These are phyloP conservation scores for Acrodontium crateriforme DNA, from an alignment of 2,329 filamentous ascomycete genomes.

Conservation along the genomic window DNA sequence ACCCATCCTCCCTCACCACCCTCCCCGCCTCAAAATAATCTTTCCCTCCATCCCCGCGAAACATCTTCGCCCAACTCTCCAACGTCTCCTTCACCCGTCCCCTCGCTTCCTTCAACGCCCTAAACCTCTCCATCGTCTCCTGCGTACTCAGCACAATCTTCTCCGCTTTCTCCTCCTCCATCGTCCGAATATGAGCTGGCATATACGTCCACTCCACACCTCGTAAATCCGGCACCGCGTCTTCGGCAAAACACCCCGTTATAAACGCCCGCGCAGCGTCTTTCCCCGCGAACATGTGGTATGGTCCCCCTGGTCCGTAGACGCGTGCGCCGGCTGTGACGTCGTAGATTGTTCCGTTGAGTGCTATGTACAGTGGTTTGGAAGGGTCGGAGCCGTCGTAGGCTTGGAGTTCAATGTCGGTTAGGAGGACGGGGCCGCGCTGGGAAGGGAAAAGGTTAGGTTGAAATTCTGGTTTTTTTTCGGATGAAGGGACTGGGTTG, in stretches of 20 bases:
- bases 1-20: slow-evolving; percentile 49
- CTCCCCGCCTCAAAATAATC: slow-evolving; percentile 73
- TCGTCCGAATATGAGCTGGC: slow-evolving; percentile 38
- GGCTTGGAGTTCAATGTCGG: slow-evolving; percentile 54
- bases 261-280: slow-evolving; percentile 84
- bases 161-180: slow-evolving; percentile 12
- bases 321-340: slow-evolving; percentile 46
- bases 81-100: slow-evolving; percentile 53
- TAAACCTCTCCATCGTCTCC: slow-evolving; percentile 30
- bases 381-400: slow-evolving; percentile 66
- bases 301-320: slow-evolving; percentile 62
- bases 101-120: slow-evolving; percentile 52
- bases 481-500: slow-evolving; percentile 1
- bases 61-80: slow-evolving; percentile 73
- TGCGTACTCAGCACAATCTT: slow-evolving; percentile 8
- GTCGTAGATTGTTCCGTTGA: slow-evolving; percentile 80
- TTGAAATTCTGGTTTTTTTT: slow-evolving; percentile 5
- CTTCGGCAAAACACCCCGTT: slow-evolving; percentile 81
- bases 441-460: no score
- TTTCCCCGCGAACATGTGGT: slow-evolving; percentile 71
- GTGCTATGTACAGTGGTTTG: slow-evolving; percentile 76
- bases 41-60: slow-evolving; percentile 47
- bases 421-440: slow-evolving; percentile 53
- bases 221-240: slow-evolving; percentile 69
- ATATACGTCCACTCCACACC: slow-evolving; percentile 79